Evolutionary conservation across 768 basidiomycete genomes (phyloP), one percentile per base, ranked within the genome.

Genomic region (Rhizopogon sp.): DNA sequence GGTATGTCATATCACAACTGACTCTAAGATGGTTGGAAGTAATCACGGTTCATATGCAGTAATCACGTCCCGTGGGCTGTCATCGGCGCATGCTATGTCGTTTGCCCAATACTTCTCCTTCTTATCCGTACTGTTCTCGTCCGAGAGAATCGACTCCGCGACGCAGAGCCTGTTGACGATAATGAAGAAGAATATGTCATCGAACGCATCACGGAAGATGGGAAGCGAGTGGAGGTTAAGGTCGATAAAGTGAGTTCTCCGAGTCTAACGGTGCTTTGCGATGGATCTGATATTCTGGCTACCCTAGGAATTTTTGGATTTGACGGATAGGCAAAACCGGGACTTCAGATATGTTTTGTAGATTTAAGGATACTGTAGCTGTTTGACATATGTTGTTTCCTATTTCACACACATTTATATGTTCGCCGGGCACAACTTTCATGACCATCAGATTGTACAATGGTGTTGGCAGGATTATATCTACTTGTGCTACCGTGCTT

Each of bases 331-430:
- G 31, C 83, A 88, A 65, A 89, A 89, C 60, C 76, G 80, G 9
- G 84, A 87, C 52, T 88, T 85, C 69, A 75, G 88, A 71, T 89
- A 88, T 62, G 84, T 88, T 28, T 68, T 88, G 54, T 87, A 68
- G 60, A 14, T 37, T 17, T 16, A 33, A 42, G 20, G 17, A 33
- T 33, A 25, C 25, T 25, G 25, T 25, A 33, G 31, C 8, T 33
- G 31, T 33, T 33, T 7, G 25, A 25, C 25, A 25, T 25, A 25
- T 25, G 25, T 25, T 25, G 25, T 25, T 25, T 25, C 25, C 25
- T 25, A 25, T 25, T 25, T 25, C 25, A 25, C 4, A 25, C 3
- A 25, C 25, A 25, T 25, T 25, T 25, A 4, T 25, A 25, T 25
- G 25, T 25, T 25, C 25, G 25, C 25, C 25, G 4, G 25, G 25